A percentile compares a stretch with the other conserved stretches of the same genome.
phyloP scores from a whole-genome alignment of 169 alveolate species.

The Plasmodium reichenowi region DNA sequence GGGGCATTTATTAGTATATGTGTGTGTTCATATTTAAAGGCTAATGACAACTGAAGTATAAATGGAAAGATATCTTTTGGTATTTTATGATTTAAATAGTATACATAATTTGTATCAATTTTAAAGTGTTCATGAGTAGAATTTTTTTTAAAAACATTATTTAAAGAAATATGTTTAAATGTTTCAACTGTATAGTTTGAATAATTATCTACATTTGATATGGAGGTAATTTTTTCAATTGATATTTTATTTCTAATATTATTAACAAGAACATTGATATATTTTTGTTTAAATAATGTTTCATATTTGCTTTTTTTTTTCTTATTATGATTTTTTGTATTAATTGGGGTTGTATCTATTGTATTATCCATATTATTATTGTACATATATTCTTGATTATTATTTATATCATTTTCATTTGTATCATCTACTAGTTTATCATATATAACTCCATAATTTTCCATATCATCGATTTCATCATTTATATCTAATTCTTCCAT shows the following conservation, averaged over 20 bases:
- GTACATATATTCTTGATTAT: background rate
- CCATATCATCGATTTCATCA: background rate
- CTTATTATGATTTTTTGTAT: constrained; percentile 66
- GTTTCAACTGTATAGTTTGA: constrained; percentile 68
- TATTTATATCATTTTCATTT: background rate
- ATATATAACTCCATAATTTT: background rate
- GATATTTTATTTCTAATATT: constrained; percentile 48
- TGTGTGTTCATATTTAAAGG: constrained; percentile 73
- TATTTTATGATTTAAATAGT: constrained; percentile 55
- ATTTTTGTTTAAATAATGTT: constrained; percentile 68
- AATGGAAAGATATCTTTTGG: constrained; percentile 71
- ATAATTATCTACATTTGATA: constrained; percentile 46
- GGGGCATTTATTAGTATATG: constrained; percentile 65
- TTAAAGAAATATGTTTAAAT: constrained; percentile 30
- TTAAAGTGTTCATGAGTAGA: constrained; percentile 43
- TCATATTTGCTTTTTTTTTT: constrained; percentile 73
- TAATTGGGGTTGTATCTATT: constrained; percentile 5
- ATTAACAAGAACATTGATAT: constrained; percentile 41
- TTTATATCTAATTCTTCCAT: constrained; percentile 10
- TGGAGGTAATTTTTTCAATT: constrained; percentile 64
- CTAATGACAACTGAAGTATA: constrained; percentile 62
- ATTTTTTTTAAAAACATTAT: constrained; percentile 33
- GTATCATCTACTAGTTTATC: background rate
- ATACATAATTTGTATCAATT: constrained; percentile 68
- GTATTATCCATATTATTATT: background rate